Evolutionary conservation across 2,329 filamentous ascomycete species (phyloP), one percentile per base, ranked within the genome.

Genomic region (Colletotrichum sp.): DNA sequence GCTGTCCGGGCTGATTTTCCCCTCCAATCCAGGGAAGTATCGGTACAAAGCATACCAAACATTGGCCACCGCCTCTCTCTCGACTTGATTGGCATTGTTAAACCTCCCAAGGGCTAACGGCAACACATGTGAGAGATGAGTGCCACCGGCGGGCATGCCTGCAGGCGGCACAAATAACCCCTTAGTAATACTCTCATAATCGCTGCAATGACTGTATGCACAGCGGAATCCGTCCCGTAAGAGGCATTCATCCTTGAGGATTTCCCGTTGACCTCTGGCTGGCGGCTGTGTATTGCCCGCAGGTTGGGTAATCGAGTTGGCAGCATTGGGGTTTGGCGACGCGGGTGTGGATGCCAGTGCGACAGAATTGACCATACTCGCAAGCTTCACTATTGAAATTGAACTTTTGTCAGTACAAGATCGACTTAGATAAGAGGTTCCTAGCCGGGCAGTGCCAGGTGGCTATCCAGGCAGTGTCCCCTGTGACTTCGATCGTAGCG

Each of bases 361-460:
- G 30, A 24, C n/a, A 64, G 30, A 10, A 12, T 24, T 8, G 32
- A 64, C 10, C 15, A 21, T n/a, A 36, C 60, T 24, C 15, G 30
- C 32, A 64, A 64, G 60, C 32, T 64, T 64, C 60, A 39, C 60
- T 64, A 32, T 49, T n/a, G 12, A 62, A n/a, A 62, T 24, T 6
- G 8, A n/a, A 34, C 12, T 12, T 62, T 24, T 21, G 32, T 62
- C 6, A 62, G 28, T 32, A n/a, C 18, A n/a, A n/a, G 4, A 1
- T 62, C 18, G 9, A 21, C 32, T 32, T 34, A 8, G 59, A 49
- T 49, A n/a, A 16, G 39, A 44, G 39, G 16, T 44, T 44, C 5
- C 8, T 44, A n/a, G 39, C 39, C 16, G 39, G 39, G 16, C 39
- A 44, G 39, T n/a, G 39, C 34, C 34, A 36, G 34, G 34, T 36